Percentiles rank a stretch among this genome's conserved stretches.
phyloP scores from a whole-genome alignment of 305 asterid species.

The Fraxinus floribunda region DNA sequence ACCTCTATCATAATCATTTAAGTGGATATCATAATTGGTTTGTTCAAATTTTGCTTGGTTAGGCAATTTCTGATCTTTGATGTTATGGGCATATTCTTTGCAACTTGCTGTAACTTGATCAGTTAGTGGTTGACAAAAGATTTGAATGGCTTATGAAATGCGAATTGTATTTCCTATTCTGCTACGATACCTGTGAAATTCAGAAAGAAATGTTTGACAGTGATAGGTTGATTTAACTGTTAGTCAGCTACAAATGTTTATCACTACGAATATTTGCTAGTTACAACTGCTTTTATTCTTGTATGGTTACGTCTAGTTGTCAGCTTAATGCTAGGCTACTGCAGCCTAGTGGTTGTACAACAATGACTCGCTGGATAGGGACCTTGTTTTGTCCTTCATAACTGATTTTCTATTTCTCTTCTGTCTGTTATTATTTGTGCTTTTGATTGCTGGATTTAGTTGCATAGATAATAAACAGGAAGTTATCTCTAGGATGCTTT shows the following conservation, averaged over 20 bases:
- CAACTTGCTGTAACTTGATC: not conserved
- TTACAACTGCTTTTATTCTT: conserved; percentile 10
- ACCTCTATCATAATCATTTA: not conserved
- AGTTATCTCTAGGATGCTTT: conserved; percentile 69
- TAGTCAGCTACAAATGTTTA: conserved; percentile 5
- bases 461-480: conserved; percentile 26
- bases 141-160: not conserved
- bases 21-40: not conserved
- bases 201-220: not conserved
- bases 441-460: conserved; percentile 6
- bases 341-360: conserved; percentile 12
- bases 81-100: conserved; percentile 1
- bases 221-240: conserved; percentile 3
- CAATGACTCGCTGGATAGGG: conserved; percentile 1
- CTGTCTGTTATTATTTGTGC: conserved; percentile 1
- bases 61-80: not conserved
- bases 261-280: not conserved
- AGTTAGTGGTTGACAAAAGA: not conserved
- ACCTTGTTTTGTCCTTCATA: not conserved
- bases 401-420: conserved; percentile 13
- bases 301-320: conserved; percentile 3
- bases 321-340: conserved; percentile 4
- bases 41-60: not conserved
- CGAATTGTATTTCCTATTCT: conserved; percentile 4
- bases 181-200: conserved; percentile 6